A percentile compares a stretch with the other conserved stretches of the same genome.
phyloP scores from a whole-genome alignment of 139 green algal genomes.

The Nannochloris sp. region DNA sequence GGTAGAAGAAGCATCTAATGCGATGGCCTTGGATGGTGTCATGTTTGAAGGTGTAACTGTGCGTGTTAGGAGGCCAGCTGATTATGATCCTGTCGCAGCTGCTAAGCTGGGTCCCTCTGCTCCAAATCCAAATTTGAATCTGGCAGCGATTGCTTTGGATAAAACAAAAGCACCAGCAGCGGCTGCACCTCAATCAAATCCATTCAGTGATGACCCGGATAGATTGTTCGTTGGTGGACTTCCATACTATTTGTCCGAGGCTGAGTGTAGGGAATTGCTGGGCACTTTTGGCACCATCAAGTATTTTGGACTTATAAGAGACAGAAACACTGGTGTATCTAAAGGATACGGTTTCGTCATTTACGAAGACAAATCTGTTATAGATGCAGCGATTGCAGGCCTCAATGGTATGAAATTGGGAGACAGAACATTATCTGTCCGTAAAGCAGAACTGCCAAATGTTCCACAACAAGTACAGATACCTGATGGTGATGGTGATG shows the following conservation, averaged over 20 bases:
- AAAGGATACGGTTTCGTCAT: conserved; percentile 97
- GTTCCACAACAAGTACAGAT: not conserved
- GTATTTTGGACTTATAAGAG: conserved; percentile 87
- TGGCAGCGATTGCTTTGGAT: conserved; percentile 82
- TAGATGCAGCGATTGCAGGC: conserved; percentile 75
- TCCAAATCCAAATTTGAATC: conserved; percentile 86
- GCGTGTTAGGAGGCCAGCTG: conserved; percentile 87
- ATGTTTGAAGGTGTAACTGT: conserved; percentile 92
- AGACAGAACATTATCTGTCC: conserved; percentile 87
- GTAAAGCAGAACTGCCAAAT: not conserved
- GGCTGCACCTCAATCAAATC: not conserved
- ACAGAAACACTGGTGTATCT: conserved; percentile 79
- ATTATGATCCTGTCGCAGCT: conserved; percentile 90
- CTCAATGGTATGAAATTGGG: conserved; percentile 94
- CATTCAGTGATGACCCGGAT: conserved; percentile 5
- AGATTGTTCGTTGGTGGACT: conserved; percentile 94
- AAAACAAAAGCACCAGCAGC: not conserved
- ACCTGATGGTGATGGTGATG: not conserved
- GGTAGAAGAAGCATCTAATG: conserved; percentile 71
- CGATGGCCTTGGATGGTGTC: conserved; percentile 80
- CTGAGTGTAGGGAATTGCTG: conserved; percentile 91
- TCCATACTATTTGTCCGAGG: conserved; percentile 93
- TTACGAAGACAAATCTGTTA: conserved; percentile 72
- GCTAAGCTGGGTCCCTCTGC: conserved; percentile 64
- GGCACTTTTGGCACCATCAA: conserved; percentile 80